phyloP scores from a whole-genome alignment of 495 filamentous ascomycete species.

The Lasiosphaeria hispida region DNA sequence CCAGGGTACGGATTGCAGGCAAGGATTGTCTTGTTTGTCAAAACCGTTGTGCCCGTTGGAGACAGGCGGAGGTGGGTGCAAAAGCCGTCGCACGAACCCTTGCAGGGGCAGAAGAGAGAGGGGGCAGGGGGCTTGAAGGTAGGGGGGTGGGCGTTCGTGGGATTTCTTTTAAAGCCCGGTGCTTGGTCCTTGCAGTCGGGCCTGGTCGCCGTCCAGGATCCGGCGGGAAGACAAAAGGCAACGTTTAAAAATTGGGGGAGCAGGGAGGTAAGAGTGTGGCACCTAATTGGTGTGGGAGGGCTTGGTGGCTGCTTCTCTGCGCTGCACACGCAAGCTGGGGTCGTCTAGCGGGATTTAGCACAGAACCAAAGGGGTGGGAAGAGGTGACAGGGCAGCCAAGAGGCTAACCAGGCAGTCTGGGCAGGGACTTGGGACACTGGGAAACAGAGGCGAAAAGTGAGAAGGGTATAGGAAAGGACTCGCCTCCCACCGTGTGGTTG shows the following conservation, averaged over 20 bases:
- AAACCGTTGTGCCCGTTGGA: conserved; percentile 25
- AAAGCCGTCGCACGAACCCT: conserved; percentile 15
- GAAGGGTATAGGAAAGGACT: not conserved
- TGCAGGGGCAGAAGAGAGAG: conserved; percentile 10
- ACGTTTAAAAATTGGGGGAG: conserved; percentile 27
- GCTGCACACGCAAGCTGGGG: conserved; percentile 22
- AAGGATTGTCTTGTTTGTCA: conserved; percentile 24
- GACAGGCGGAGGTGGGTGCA: conserved; percentile 9
- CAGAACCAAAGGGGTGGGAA: conserved; percentile 30
- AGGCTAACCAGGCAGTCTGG: conserved; percentile 18
- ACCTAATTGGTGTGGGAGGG: conserved; percentile 22
- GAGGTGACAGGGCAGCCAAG: conserved; percentile 27
- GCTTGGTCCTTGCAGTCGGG: conserved; percentile 22
- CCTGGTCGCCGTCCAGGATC: conserved; percentile 30
- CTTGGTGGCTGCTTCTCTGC: conserved; percentile 32
- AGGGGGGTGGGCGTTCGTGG: conserved; percentile 20
- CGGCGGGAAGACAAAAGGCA: conserved; percentile 26
- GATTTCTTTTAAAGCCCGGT: conserved; percentile 19
- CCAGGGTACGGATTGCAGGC: conserved; percentile 14
- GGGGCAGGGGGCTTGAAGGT: conserved; percentile 10
- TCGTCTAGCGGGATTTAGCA: conserved; percentile 26
- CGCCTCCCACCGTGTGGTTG: conserved; percentile 12
- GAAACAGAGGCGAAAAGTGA: conserved; percentile 8
- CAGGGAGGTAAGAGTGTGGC: conserved; percentile 26
- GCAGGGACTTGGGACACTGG: conserved; percentile 16